Conservation (phyloP, 805 yeast species). For the Schwanniomyces yamadae region DNA sequence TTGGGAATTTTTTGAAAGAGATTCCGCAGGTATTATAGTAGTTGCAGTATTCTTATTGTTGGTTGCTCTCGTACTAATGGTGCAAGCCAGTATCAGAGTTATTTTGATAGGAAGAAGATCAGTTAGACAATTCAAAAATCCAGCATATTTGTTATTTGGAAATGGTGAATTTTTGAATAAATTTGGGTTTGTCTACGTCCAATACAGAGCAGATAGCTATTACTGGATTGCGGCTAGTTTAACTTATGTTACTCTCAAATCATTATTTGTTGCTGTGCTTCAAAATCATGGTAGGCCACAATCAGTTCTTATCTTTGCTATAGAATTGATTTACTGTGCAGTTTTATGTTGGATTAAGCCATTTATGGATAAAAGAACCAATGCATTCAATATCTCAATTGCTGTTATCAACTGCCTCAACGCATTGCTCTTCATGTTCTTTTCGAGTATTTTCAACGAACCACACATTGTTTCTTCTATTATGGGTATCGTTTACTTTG, state of each 20-base stretch:
- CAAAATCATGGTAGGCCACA: slow-evolving; percentile 81
- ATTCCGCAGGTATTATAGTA: slow-evolving; percentile 79
- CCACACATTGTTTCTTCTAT: slow-evolving; percentile 88
- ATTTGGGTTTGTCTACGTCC: slow-evolving; percentile 91
- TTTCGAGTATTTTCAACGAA: slow-evolving; percentile 78
- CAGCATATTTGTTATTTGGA: slow-evolving; percentile 88
- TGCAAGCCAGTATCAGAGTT: slow-evolving; percentile 75
- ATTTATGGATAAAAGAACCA: slow-evolving; percentile 91
- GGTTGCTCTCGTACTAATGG: slow-evolving; percentile 56
- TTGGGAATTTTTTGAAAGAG: slow-evolving; percentile 86
- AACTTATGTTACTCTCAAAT: slow-evolving; percentile 65
- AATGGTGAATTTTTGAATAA: slow-evolving; percentile 77
- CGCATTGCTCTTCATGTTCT: slow-evolving; percentile 83
- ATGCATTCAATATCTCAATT: slow-evolving; percentile 86
- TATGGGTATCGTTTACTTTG: slow-evolving; percentile 86
- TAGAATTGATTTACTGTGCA: slow-evolving; percentile 71
- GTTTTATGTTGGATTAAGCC: slow-evolving; percentile 74
- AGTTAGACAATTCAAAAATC: slow-evolving; percentile 71
- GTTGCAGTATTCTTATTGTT: slow-evolving; percentile 72
- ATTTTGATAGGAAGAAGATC: slow-evolving; percentile 73
- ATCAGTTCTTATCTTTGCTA: slow-evolving; percentile 69
- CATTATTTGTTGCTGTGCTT: slow-evolving; percentile 82
- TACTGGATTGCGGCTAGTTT: slow-evolving; percentile 75
- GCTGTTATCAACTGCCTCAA: slow-evolving; percentile 78
- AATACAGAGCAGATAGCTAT: slow-evolving; percentile 82